phyloP scores from a whole-genome alignment of 2,329 filamentous ascomycete genomes.

The Chaetomiaceae sp. region DNA sequence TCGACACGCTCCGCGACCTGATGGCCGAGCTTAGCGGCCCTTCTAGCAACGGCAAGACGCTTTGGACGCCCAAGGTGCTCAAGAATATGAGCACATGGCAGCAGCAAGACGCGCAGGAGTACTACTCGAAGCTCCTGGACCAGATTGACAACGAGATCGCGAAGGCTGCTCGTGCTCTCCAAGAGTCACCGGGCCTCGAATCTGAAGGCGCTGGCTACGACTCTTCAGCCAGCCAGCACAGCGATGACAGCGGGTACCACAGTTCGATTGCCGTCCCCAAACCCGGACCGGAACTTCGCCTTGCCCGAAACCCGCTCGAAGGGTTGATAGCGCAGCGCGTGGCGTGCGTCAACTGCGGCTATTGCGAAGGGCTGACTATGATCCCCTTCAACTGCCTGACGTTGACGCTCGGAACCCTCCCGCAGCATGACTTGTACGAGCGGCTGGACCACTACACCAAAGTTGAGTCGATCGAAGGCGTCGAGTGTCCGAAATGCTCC shows the following conservation, averaged over 20 bases:
- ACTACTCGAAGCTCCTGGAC: constrained; percentile 85
- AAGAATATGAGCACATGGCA: constrained; percentile 95
- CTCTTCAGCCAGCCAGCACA: constrained; percentile 43
- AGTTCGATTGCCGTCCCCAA: constrained; percentile 40
- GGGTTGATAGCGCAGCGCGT: constrained; percentile 85
- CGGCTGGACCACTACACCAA: constrained; percentile 80
- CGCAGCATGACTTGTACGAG: constrained; percentile 67
- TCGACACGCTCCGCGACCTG: constrained; percentile 56
- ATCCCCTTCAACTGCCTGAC: constrained; percentile 94
- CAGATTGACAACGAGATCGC: constrained; percentile 75
- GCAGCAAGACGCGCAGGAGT: constrained; percentile 97
- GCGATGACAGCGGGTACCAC: constrained; percentile 55
- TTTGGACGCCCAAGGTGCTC: constrained; percentile 77
- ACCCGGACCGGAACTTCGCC: constrained; percentile 33
- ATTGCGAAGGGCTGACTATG: constrained; percentile 82
- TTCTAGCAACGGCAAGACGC: constrained; percentile 65
- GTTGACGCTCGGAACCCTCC: constrained; percentile 66
- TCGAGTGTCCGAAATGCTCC: constrained; percentile 90
- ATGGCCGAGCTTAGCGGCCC: constrained; percentile 66
- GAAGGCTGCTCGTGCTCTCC: constrained; percentile 39
- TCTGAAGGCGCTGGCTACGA: constrained; percentile 39
- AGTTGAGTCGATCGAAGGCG: constrained; percentile 80
- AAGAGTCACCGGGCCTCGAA: constrained; percentile 39
- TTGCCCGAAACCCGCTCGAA: constrained; percentile 72
- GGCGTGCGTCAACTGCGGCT: constrained; percentile 78